Evolutionary conservation across 257 asterid species (phyloP).

Genomic region (Salvia hispanica): DNA sequence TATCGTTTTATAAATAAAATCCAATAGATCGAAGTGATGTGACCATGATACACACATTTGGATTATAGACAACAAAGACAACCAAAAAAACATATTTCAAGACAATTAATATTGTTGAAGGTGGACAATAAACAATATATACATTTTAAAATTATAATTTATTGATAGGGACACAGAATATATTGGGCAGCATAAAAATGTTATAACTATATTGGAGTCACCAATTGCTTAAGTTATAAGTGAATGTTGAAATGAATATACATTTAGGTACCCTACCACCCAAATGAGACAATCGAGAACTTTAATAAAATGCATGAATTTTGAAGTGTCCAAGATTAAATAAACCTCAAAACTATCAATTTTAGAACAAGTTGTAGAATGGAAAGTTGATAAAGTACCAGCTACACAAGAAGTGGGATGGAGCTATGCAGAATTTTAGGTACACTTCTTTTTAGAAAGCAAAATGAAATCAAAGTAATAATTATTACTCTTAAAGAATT

Average conservation of each 20-base stretch:
- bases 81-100: not conserved
- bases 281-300: slow-evolving; percentile 17
- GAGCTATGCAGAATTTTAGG: slow-evolving; percentile 10
- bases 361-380: slow-evolving; percentile 13
- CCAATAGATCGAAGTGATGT: too few relatives aligned
- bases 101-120: slow-evolving; percentile 1
- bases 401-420: not conserved
- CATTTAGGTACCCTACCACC: not conserved
- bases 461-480: not conserved
- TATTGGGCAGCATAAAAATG: slow-evolving; percentile 22
- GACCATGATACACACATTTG: not conserved
- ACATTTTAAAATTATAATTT: not conserved
- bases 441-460: slow-evolving; percentile 2
- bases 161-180: slow-evolving; percentile 15
- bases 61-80: not conserved
- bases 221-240: slow-evolving; percentile 20
- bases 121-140: not conserved
- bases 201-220: not conserved
- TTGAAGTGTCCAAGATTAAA: not conserved
- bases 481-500: not conserved
- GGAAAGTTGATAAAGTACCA: slow-evolving; percentile 2
- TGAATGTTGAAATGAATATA: slow-evolving; percentile 6
- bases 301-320: slow-evolving; percentile 17
- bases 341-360: slow-evolving; percentile 9
- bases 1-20: too few relatives aligned